Base-by-base conservation (phyloP, 2,329 filamentous ascomycete genomes). In the Blastomyces parvus region DNA sequence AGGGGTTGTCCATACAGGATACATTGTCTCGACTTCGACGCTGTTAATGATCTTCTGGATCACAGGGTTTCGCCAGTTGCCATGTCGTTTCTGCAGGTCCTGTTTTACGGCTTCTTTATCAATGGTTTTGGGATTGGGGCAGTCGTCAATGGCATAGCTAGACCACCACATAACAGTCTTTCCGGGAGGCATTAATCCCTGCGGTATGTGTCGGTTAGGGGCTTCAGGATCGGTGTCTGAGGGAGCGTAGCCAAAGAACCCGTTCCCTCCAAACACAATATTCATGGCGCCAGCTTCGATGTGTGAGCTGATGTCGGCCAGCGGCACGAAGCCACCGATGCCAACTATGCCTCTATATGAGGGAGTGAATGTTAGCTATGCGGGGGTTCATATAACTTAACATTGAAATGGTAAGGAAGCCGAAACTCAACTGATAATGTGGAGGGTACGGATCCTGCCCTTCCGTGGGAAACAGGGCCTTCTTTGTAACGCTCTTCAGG, bases 161-260 rank as follows among this genome's bases (percentile, higher is more conserved):
- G 78, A 80, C 79, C 79, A 81, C 79, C 79, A 81, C 50, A 72
- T 74, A 2, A 79, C 64, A 11, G 68, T 66, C 19, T 73, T 66
- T 2, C 74, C 73, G 2, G 72, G 74, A 11, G 67, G 64, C 67
- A 70, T 42, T 22, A 46, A 44, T 30, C 62, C 30, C 63, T 61
- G 36, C 33, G 69, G 61, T 13, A 70, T 69, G 64, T 73, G 65
- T 25, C 70, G 61, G 50, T 71, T 64, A 1, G 66, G 62, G 17
- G 66, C 68, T 1, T 65, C 61, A 11, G 61, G 9, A 3, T 68
- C 64, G 50, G 69, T 73, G 8, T 68, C 66, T 17, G 72, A 68
- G 59, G 74, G 77, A 33, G 77, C 75, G 67, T 81, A 82, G 1
- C 81, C 80, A 65, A 82, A 82, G 67, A 82, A 82, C 0, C 81